These are phyloP conservation scores for Tanacetum coccineum DNA, from an alignment of 129 eudicot genomes.

Conservation along the genomic window DNA sequence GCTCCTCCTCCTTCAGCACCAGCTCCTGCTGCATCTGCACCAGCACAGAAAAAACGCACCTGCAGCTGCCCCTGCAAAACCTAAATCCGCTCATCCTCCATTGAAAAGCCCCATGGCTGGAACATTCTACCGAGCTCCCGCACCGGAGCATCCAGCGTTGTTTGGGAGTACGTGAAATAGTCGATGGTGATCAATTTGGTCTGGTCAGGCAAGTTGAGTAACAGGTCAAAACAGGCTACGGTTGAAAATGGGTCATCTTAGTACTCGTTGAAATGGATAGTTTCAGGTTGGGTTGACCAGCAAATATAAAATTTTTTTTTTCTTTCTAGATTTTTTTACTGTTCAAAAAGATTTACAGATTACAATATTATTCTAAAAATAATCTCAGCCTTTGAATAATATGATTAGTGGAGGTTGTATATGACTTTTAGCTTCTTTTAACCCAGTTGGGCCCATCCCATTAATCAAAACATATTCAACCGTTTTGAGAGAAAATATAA, in stretches of 20 bases:
- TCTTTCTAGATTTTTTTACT: background rate
- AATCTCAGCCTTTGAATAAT: background rate
- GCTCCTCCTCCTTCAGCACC: constrained; percentile 45
- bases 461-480: background rate
- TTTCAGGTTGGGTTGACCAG: background rate
- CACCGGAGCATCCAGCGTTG: constrained; percentile 83
- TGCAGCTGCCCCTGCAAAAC: constrained; percentile 54
- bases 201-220: constrained; percentile 1
- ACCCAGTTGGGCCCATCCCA: background rate
- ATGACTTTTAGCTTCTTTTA: background rate
- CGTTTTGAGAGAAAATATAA: background rate
- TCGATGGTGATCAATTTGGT: background rate
- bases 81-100: constrained; percentile 76
- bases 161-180: constrained; percentile 51
- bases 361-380: background rate
- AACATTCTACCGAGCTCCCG: constrained; percentile 77
- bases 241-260: background rate
- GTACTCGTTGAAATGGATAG: too few species aligned
- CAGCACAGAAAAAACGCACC: constrained; percentile 34
- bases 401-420: background rate
- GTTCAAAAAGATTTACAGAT: too few species aligned
- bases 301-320: background rate
- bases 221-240: background rate
- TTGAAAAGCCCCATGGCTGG: constrained; percentile 91
- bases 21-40: constrained; percentile 41